These are phyloP conservation scores for Rosa rugosa DNA, from an alignment of 306 rosid species.

Conservation along the genomic window DNA sequence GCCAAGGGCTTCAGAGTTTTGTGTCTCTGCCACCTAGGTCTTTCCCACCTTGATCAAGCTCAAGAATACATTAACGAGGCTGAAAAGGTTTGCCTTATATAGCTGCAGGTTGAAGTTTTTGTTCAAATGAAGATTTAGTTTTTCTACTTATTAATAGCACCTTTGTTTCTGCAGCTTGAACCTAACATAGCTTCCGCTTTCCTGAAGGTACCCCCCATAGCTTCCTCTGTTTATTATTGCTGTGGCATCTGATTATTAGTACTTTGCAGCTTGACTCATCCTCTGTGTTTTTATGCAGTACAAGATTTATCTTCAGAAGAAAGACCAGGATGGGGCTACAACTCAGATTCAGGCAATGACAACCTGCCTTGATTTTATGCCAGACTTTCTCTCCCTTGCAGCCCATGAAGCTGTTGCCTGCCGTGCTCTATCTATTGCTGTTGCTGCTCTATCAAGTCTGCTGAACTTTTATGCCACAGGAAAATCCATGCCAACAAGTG, in stretches of 20 bases:
- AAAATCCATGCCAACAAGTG: conserved; percentile 72
- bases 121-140: neutral
- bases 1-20: conserved; percentile 89
- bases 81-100: conserved; percentile 61
- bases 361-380: conserved; percentile 76
- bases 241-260: conserved; percentile 2
- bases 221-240: neutral
- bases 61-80: conserved; percentile 84
- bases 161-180: conserved; percentile 70
- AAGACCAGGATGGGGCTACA: conserved; percentile 62
- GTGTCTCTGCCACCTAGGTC: conserved; percentile 92
- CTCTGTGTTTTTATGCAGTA: conserved; percentile 50
- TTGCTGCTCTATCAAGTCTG: conserved; percentile 65
- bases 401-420: conserved; percentile 99
- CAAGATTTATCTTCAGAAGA: conserved; percentile 86
- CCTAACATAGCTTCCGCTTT: conserved; percentile 84
- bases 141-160: neutral
- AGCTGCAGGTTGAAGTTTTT: conserved; percentile 21
- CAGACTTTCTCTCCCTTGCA: conserved; percentile 84
- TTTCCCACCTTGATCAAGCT: conserved; percentile 81
- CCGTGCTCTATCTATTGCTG: conserved; percentile 76
- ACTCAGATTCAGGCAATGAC: conserved; percentile 83
- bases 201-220: conserved; percentile 58
- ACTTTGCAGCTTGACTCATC: conserved; percentile 19
- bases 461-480: conserved; percentile 66